These are phyloP conservation scores for Arachnomyces sp. DNA, from an alignment of 2,329 filamentous ascomycete genomes.

Conservation along the genomic window DNA sequence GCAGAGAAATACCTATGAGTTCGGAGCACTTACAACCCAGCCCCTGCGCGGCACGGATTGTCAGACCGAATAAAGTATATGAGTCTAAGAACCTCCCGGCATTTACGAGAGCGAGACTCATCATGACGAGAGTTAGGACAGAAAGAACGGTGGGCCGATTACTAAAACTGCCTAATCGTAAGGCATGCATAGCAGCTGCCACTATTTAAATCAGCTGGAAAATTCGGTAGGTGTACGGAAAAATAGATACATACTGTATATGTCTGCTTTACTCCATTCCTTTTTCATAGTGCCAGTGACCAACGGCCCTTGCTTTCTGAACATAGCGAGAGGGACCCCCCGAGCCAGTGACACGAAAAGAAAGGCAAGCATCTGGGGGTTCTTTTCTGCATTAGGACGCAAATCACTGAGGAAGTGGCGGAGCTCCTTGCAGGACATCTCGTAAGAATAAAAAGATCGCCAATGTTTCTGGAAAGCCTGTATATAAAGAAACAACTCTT, in stretches of 20 bases:
- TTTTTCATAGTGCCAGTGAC: neutral
- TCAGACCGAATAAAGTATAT: slow-evolving; percentile 5
- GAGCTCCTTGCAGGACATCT: slow-evolving; percentile 1
- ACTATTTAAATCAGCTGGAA: slow-evolving; percentile 1
- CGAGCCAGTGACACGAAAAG: slow-evolving; percentile 3
- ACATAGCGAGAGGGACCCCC: neutral
- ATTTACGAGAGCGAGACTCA: slow-evolving; percentile 5
- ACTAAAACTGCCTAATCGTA: slow-evolving; percentile 5
- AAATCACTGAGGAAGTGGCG: slow-evolving; percentile 1
- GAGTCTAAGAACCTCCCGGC: slow-evolving; percentile 5
- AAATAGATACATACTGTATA: slow-evolving; percentile 1
- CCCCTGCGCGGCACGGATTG: slow-evolving; percentile 4
- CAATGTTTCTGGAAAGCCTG: neutral
- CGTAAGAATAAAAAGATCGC: slow-evolving; percentile 3
- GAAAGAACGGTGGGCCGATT: slow-evolving; percentile 4
- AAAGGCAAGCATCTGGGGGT: slow-evolving; percentile 5
- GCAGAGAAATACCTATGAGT: neutral
- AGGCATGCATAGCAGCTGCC: slow-evolving; percentile 5
- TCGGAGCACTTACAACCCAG: slow-evolving; percentile 4
- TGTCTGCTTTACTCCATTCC: neutral
- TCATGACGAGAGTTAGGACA: slow-evolving; percentile 3
- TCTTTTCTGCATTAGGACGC: neutral
- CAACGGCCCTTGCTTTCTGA: neutral
- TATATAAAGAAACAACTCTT: slow-evolving; percentile 1
- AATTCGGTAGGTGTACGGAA: neutral